phyloP scores from a whole-genome alignment of 495 filamentous ascomycete species.

The Opeltia flavorubescens region DNA sequence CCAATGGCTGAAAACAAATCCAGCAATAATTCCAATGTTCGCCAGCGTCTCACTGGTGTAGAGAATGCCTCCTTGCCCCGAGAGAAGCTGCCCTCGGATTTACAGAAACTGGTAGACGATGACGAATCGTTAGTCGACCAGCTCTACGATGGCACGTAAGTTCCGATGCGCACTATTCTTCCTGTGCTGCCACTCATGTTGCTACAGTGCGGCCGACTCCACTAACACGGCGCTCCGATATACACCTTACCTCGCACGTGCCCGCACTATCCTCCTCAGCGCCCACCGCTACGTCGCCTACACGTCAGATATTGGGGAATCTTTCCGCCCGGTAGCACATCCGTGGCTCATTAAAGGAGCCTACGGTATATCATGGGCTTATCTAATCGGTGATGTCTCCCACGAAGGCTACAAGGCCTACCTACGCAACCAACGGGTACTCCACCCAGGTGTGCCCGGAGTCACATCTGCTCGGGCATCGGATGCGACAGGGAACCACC shows the following conservation, averaged over 20 bases:
- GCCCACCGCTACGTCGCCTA: constrained; percentile 96
- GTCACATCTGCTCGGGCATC: constrained; percentile 4
- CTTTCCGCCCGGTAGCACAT: constrained; percentile 86
- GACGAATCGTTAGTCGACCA: constrained; percentile 70
- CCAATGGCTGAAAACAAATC: constrained; percentile 8
- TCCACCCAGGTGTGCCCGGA: constrained; percentile 31
- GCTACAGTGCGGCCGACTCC: constrained; percentile 53
- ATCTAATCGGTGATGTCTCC: constrained; percentile 76
- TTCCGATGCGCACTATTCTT: constrained; percentile 13
- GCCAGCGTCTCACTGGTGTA: not conserved
- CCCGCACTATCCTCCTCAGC: constrained; percentile 77
- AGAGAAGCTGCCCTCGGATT: constrained; percentile 48
- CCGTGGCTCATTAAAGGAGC: constrained; percentile 65
- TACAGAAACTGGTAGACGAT: constrained; percentile 63
- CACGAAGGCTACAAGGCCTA: constrained; percentile 97
- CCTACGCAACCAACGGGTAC: constrained; percentile 53
- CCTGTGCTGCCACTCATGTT: not conserved
- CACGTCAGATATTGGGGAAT: constrained; percentile 93
- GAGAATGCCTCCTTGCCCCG: constrained; percentile 19
- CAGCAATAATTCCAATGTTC: constrained; percentile 3
- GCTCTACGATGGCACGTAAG: constrained; percentile 68
- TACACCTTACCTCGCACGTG: constrained; percentile 76
- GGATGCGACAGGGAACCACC: constrained; percentile 10
- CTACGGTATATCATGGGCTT: constrained; percentile 86
- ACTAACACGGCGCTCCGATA: constrained; percentile 80